These are phyloP conservation scores for Hexamita inflata DNA, from an alignment of 208 protist species.

Conservation along the genomic window DNA sequence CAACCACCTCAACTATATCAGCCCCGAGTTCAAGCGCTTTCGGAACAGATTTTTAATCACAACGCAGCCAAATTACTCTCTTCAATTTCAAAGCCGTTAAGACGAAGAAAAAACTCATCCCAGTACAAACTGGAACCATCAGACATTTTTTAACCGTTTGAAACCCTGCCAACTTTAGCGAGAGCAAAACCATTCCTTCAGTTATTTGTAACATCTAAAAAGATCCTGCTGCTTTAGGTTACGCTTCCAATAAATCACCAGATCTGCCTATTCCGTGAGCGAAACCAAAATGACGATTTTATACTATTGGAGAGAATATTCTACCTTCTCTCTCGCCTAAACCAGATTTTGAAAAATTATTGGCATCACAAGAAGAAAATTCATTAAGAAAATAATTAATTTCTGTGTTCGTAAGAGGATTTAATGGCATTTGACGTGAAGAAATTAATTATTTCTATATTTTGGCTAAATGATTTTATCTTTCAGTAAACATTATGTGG, in stretches of 20 bases:
- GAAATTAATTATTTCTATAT: no score
- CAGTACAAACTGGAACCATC: neutral
- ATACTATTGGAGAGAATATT: slow-evolving; percentile 62
- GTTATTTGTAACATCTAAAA: slow-evolving; percentile 69
- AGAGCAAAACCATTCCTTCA: slow-evolving; percentile 65
- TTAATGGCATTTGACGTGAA: no score
- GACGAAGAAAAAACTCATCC: slow-evolving; percentile 8
- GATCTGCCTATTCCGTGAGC: slow-evolving; percentile 51
- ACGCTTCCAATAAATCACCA: slow-evolving; percentile 53
- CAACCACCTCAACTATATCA: slow-evolving; percentile 51
- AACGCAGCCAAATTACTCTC: slow-evolving; percentile 76
- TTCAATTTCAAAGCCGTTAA: slow-evolving; percentile 24
- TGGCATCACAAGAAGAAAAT: slow-evolving; percentile 75
- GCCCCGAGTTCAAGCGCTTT: slow-evolving; percentile 77
- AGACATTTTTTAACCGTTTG: neutral
- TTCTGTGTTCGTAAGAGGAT: no score
- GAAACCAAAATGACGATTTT: slow-evolving; percentile 61
- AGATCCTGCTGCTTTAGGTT: slow-evolving; percentile 88
- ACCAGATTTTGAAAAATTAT: slow-evolving; percentile 56
- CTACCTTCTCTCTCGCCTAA: slow-evolving; percentile 83
- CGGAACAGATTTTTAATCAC: slow-evolving; percentile 89
- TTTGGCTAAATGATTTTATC: no score
- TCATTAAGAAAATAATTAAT: slow-evolving; percentile 68
- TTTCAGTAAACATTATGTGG: no score
- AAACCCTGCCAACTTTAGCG: slow-evolving; percentile 33